Evolutionary conservation across 371 early-diverging fungal genomes (phyloP).

Genomic region (Mucor velutinosus): DNA sequence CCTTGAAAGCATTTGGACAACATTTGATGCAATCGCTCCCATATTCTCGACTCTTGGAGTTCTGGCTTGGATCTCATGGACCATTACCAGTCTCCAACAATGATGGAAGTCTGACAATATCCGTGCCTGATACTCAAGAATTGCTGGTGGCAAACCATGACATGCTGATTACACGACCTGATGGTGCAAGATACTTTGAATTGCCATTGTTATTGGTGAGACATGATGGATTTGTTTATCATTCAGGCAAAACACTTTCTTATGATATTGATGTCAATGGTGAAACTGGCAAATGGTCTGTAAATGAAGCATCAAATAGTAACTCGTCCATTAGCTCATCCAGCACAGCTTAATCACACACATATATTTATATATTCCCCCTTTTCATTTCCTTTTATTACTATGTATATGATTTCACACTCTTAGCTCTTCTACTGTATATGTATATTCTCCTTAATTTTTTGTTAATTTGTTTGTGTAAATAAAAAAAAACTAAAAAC

Average conservation of each 20-base stretch:
- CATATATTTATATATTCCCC: background rate
- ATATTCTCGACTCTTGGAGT: conserved; percentile 27
- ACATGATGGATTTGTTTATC: conserved; percentile 45
- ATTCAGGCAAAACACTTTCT: conserved; percentile 35
- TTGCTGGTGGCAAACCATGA: conserved; percentile 34
- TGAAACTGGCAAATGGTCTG: conserved; percentile 14
- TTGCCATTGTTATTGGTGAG: conserved; percentile 39
- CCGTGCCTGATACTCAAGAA: conserved; percentile 12
- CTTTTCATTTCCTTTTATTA: background rate
- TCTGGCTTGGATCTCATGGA: conserved; percentile 49
- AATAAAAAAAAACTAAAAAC: conserved; percentile 16
- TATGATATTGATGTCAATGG: conserved; percentile 18
- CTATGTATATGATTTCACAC: conserved; percentile 8
- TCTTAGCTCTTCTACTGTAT: background rate
- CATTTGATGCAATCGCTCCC: conserved; percentile 32
- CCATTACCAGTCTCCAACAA: conserved; percentile 19
- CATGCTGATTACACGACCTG: conserved; percentile 24
- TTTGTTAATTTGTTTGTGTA: conserved; percentile 10
- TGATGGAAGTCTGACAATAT: conserved; percentile 6
- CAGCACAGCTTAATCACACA: background rate
- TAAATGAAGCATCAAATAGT: conserved; percentile 5
- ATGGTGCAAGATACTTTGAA: conserved; percentile 41
- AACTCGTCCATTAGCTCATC: conserved; percentile 5
- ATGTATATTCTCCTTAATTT: background rate
- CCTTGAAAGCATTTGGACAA: conserved; percentile 32